A percentile compares a stretch with the other conserved stretches of the same genome.
Evolutionary conservation across 2,329 filamentous ascomycete genomes (phyloP).

Genomic region (Botrytis tulipae): DNA sequence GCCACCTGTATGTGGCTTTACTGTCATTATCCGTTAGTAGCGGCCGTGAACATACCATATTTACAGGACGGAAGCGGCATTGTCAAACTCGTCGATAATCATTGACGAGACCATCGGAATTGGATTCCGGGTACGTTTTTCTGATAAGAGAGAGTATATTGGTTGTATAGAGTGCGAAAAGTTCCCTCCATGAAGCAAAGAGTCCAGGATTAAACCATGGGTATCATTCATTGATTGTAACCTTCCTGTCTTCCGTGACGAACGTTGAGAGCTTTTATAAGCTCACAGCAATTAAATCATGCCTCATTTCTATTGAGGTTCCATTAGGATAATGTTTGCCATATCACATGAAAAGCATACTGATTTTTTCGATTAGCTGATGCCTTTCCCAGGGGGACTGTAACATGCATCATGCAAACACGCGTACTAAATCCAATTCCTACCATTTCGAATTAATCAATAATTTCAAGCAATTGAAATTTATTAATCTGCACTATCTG

Average conservation of each 20-base stretch:
- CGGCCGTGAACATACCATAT: not conserved
- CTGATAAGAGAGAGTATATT: no score
- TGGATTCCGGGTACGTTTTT: no score
- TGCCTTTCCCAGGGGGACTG: not conserved
- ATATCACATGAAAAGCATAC: not conserved
- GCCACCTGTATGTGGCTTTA: not conserved
- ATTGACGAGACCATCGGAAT: no score
- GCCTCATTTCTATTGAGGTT: not conserved
- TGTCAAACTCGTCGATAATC: no score
- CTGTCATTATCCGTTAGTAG: not conserved
- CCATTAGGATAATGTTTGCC: not conserved
- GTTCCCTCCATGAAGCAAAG: not conserved
- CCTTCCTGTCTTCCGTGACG: not conserved
- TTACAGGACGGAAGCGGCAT: not conserved
- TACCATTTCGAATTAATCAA: no score
- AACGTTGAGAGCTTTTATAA: not conserved
- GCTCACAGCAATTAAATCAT: not conserved
- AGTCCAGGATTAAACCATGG: not conserved
- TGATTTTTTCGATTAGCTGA: not conserved
- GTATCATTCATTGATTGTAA: not conserved
- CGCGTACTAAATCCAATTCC: not conserved
- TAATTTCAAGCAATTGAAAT: no score
- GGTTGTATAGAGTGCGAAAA: not conserved
- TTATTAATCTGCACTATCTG: no score
- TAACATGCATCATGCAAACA: not conserved